phyloP scores from a whole-genome alignment of 441 rosid species.

The Euphorbia schlechtendalii region DNA sequence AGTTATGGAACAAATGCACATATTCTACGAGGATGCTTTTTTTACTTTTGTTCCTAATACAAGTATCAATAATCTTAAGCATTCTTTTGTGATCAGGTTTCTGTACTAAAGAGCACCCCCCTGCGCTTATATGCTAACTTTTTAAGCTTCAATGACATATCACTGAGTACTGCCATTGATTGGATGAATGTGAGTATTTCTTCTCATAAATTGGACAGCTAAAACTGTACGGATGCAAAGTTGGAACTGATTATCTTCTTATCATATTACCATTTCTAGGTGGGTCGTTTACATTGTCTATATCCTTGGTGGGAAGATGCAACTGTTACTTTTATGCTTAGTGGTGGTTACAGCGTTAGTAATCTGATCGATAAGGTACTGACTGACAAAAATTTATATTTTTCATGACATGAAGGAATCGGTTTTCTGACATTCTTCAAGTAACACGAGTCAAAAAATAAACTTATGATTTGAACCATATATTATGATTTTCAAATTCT shows the following conservation, averaged over 20 bases:
- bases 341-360: conserved; percentile 69
- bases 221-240: conserved; percentile 1
- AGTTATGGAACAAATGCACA: background rate
- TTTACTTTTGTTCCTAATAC: background rate
- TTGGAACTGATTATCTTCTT: conserved; percentile 6
- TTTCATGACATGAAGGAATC: background rate
- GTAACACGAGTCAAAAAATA: no score
- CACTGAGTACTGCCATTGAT: conserved; percentile 51
- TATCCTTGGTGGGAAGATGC: conserved; percentile 88
- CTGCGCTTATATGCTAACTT: conserved; percentile 51
- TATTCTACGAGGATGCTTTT: background rate
- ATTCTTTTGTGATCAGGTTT: conserved; percentile 34
- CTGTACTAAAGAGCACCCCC: conserved; percentile 62
- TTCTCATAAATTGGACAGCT: background rate
- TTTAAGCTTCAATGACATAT: conserved; percentile 43
- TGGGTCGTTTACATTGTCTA: conserved; percentile 76
- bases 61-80: background rate
- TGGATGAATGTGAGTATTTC: conserved; percentile 62
- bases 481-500: background rate
- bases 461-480: background rate
- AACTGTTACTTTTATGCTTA: conserved; percentile 58
- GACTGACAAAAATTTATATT: background rate
- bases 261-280: conserved; percentile 29
- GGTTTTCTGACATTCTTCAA: no score
- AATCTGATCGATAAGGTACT: conserved; percentile 60